A percentile compares a stretch with the other conserved stretches of the same genome.
Evolutionary conservation across 1,284 basidiomycete genomes (phyloP).

Genomic region (Anthracocystis panici-leucophaei): DNA sequence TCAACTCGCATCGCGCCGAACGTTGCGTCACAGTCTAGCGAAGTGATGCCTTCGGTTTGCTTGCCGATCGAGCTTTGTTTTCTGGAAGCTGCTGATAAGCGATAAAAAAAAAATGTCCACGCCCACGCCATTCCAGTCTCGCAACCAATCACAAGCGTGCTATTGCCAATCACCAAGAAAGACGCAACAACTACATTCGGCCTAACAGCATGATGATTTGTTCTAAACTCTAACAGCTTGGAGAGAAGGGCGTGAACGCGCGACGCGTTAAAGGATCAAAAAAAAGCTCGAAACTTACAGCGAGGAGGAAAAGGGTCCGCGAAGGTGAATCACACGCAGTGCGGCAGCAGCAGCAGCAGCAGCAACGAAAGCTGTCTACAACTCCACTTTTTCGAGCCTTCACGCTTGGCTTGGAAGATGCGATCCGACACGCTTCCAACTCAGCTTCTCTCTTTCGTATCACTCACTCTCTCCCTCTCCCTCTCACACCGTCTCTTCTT

Average conservation of each 20-base stretch:
- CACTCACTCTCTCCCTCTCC: neutral
- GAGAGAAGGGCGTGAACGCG: slow-evolving; percentile 15
- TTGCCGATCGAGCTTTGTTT: slow-evolving; percentile 23
- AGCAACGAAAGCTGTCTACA: neutral
- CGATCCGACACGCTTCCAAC: neutral
- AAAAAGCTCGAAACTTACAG: neutral
- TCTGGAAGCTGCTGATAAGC: slow-evolving; percentile 2
- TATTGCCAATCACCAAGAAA: slow-evolving; percentile 22
- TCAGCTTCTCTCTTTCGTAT: slow-evolving; percentile 6
- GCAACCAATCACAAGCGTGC: slow-evolving; percentile 35
- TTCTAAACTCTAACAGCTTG: slow-evolving; percentile 4
- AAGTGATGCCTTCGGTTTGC: slow-evolving; percentile 1
- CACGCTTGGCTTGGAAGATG: neutral
- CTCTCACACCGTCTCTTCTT: neutral
- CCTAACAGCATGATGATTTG: neutral
- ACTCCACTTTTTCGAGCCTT: slow-evolving; percentile 24
- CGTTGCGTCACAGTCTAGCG: no score
- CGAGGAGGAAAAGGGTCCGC: slow-evolving; percentile 18
- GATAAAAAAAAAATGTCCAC: neutral
- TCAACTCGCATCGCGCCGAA: no score
- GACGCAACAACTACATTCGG: neutral
- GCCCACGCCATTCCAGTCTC: neutral
- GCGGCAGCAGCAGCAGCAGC: no score
- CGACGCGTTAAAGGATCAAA: slow-evolving; percentile 27
- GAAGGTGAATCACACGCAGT: no score